Conservation (phyloP, 2,329 filamentous ascomycete genomes). For the Polychaeton citri region DNA sequence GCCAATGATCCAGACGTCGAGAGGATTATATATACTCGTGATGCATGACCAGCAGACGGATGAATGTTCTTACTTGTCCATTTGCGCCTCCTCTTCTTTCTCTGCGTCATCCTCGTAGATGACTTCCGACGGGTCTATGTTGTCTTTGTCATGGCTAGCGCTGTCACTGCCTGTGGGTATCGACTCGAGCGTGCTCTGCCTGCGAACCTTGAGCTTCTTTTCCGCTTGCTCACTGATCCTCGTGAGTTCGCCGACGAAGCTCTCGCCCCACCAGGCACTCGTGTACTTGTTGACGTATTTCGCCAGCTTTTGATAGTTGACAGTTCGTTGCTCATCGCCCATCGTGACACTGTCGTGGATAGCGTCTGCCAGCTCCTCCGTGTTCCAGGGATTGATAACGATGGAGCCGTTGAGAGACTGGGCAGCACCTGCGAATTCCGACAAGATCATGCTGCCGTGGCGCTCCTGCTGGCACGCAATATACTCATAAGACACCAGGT, state of each 20-base stretch:
- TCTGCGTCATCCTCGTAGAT: conserved; percentile 8
- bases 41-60: too few relatives aligned
- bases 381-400: conserved; percentile 98
- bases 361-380: conserved; percentile 81
- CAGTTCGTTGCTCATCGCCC: conserved; percentile 71
- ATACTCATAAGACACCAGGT: conserved; percentile 95
- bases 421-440: conserved; percentile 90
- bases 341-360: conserved; percentile 97
- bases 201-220: conserved; percentile 32
- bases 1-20: too few relatives aligned
- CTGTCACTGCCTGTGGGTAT: conserved; percentile 3
- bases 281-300: conserved; percentile 97
- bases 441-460: conserved; percentile 87
- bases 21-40: too few relatives aligned
- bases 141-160: conserved; percentile 7
- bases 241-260: conserved; percentile 73
- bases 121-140: conserved; percentile 4
- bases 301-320: conserved; percentile 83
- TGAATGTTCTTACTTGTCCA: conserved; percentile 10
- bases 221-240: conserved; percentile 42
- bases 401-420: conserved; percentile 87
- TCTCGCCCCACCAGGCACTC: conserved; percentile 88
- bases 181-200: conserved; percentile 9
- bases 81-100: conserved; percentile 5
- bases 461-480: conserved; percentile 85